Percentiles rank a stretch among this genome's conserved stretches.
These are phyloP conservation scores for Setaria viridis DNA, from an alignment of 202 grass and related monocot genomes.

Conservation along the genomic window DNA sequence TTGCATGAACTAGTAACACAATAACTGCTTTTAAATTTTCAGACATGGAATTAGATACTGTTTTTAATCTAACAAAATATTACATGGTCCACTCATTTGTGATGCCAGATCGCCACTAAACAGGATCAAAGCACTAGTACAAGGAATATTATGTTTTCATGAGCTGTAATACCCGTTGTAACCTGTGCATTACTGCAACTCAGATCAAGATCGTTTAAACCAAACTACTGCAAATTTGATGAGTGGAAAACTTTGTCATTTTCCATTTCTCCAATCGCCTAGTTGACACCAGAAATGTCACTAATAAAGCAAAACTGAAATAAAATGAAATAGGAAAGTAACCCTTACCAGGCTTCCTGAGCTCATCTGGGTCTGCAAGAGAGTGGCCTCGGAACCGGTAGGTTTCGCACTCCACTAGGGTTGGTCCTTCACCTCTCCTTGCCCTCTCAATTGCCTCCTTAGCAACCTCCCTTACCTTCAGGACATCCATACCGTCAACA, in stretches of 20 bases:
- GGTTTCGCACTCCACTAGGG: constrained; percentile 94
- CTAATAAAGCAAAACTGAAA: constrained; percentile 16
- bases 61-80: neutral
- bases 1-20: constrained; percentile 1
- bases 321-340: constrained; percentile 18
- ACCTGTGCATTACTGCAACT: neutral
- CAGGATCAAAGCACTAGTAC: neutral
- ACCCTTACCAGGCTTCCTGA: constrained; percentile 76
- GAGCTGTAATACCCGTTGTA: neutral
- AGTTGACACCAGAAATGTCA: neutral
- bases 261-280: neutral
- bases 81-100: neutral
- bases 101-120: neutral
- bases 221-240: neutral
- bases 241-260: neutral
- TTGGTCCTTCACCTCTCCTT: constrained; percentile 96
- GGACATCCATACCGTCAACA: constrained; percentile 97
- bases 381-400: constrained; percentile 98
- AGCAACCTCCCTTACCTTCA: constrained; percentile 92
- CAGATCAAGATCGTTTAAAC: neutral
- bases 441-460: constrained; percentile 89
- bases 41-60: neutral
- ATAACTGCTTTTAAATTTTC: constrained; percentile 2
- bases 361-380: constrained; percentile 93
- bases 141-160: neutral